Evolutionary conservation across 345 rosid species (phyloP).

Genomic region (Arabidopsis arenosa): DNA sequence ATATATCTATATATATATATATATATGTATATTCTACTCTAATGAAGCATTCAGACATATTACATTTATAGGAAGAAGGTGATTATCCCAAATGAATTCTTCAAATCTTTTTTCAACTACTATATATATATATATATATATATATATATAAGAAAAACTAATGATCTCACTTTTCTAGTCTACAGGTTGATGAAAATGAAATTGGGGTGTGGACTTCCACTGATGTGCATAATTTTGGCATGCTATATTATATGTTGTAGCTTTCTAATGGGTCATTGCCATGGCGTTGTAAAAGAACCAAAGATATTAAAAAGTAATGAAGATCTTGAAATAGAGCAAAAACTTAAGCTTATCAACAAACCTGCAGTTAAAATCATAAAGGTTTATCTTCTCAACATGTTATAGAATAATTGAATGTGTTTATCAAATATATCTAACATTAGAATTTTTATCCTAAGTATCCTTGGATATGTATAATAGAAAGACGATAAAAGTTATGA

Average conservation of each 20-base stretch:
- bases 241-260: background rate
- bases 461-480: background rate
- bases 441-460: background rate
- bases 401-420: background rate
- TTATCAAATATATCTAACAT: background rate
- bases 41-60: too few species aligned
- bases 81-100: too few species aligned
- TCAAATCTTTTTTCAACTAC: too few species aligned
- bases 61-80: too few species aligned
- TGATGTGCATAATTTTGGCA: background rate
- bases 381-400: background rate
- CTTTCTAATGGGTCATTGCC: background rate
- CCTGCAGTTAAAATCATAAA: conserved; percentile 15
- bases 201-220: background rate
- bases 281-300: background rate
- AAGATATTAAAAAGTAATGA: background rate
- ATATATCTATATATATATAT: too few species aligned
- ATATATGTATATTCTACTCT: too few species aligned
- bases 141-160: too few species aligned
- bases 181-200: background rate
- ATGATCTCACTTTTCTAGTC: background rate
- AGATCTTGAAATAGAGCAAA: conserved; percentile 5
- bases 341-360: conserved; percentile 19
- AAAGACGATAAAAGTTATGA: background rate
- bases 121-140: too few species aligned